Evolutionary conservation across 441 rosid genomes (phyloP), one percentile per base, ranked within the genome.

Genomic region (Arabidopsis lyrata): DNA sequence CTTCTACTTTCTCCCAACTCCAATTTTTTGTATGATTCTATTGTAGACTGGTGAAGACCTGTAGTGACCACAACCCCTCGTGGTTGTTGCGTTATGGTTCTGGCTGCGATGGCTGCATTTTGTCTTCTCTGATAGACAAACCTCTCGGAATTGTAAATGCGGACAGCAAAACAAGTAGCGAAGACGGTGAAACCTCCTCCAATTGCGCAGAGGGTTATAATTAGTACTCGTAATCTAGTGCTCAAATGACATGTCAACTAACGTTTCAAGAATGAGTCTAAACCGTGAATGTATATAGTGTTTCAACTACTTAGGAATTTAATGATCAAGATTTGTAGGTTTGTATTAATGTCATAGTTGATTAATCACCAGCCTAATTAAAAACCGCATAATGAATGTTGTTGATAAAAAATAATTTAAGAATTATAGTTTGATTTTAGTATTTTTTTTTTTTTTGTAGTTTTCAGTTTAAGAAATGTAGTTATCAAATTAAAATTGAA

Each of bases 1-100:
- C 95, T 76, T 79, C 78, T 84, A 76, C 97, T 88, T 56, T 87
- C 93, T 1, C 91, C 95, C 0, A 88, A 77, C n/a, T 82, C 87
- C 39, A 90, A 42, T 81, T 86, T 88, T 12, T 84, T 66, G 45
- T 82, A 92, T 5, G 95, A 87, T 20, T 85, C 88, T 22, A 85
- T 90, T n/a, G 88, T 84, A 61, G 84, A 64, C 47, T 83, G 88
- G 8, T 88, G 91, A 56, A 90, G 79, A 13, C 93, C 95, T 42
- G 41, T 73, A 9, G 24, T 34, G 10, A 34, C 16, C 32, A 42
- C 22, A 18, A 13, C 52, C 5, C 11, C 27, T 24, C 38, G 41
- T 3, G 86, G 84, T 12, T 77, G 85, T 3, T 81, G 88, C 2
- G 61, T 5, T 41, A 63, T 69, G 0, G 81, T 69, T 14, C 70